These are phyloP conservation scores for Bretziella fagacearum DNA, from an alignment of 2,329 filamentous ascomycete species.

Conservation along the genomic window DNA sequence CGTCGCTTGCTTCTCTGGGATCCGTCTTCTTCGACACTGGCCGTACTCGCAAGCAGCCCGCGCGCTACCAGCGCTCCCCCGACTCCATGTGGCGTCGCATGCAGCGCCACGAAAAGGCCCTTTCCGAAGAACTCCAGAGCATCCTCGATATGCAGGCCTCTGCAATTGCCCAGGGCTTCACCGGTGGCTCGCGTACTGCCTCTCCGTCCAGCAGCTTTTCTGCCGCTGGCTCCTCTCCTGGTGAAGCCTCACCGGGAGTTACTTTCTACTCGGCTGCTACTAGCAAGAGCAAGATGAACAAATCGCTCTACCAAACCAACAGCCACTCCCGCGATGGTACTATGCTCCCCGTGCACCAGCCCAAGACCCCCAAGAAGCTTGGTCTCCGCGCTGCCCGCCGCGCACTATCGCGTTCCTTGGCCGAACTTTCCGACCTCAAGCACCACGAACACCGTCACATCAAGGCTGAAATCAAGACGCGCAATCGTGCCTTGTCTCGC, in stretches of 20 bases:
- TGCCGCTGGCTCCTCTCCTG: constrained; percentile 11
- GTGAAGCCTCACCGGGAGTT: constrained; percentile 23
- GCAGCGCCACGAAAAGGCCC: constrained; percentile 28
- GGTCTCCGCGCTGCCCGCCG: constrained; percentile 46
- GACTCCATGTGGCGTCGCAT: constrained; percentile 33
- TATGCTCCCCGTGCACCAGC: constrained; percentile 46
- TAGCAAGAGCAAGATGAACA: constrained; percentile 25
- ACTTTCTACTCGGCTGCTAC: constrained; percentile 26
- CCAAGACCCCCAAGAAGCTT: constrained; percentile 30
- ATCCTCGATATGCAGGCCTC: constrained; percentile 33
- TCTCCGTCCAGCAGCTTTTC: constrained; percentile 17
- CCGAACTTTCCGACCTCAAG: constrained; percentile 47
- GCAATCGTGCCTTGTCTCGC: constrained; percentile 40
- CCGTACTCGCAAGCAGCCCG: constrained; percentile 18
- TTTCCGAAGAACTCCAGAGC: constrained; percentile 31
- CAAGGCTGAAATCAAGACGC: constrained; percentile 35
- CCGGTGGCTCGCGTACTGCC: background rate
- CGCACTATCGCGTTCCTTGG: constrained; percentile 46
- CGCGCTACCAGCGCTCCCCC: constrained; percentile 16
- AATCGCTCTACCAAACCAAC: constrained; percentile 27
- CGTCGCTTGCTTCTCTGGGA: constrained; percentile 16
- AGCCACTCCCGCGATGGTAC: constrained; percentile 26
- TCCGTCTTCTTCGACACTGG: constrained; percentile 25
- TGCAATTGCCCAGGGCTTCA: constrained; percentile 16
- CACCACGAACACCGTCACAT: constrained; percentile 48